Base-by-base conservation (phyloP, 2,329 filamentous ascomycete species). In the Penicillium decumbens region DNA sequence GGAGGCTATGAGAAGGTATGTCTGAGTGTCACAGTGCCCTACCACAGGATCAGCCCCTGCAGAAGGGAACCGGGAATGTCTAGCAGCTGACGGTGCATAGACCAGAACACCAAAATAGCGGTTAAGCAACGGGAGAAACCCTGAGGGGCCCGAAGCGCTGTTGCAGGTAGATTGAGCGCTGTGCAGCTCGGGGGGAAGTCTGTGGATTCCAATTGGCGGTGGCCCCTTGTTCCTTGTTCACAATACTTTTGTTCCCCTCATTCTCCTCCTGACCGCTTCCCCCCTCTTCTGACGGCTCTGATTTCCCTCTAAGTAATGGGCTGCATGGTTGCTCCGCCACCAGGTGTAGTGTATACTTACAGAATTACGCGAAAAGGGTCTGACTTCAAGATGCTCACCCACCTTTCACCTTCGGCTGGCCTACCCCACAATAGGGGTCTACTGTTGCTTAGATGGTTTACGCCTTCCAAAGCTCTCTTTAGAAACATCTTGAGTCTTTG, bases 41-140 rank as follows among this genome's bases (percentile, higher is more conserved):
- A 25, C 15, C 20, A 23, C 51, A 54, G 54, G 56, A 57, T 57
- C 49, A 43, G 46, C 58, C 56, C 56, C 58, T 59, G 56, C 54
- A 54, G 41, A 30, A 39, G 38, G 29, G 33, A 25, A 42, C 39
- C 43, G n/a, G 45, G 24, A 40, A 24, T 40, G 12, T 9, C n/a
- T n/a, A 12, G 32, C 27, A 28, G 27, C 6, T 9, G 27, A 28
- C 27, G 10, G 37, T 37, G 8, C 15, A 32, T 40, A 35, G 41
- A 44, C 33, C 33, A 37, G 18, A 37, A 37, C 32, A 8, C 33
- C 18, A 20, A 37, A 37, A 37, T 37, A 37, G 33, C 15, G 33
- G 9, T 37, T 37, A 37, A 37, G 33, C 33, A 37, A 37, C 33
- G 33, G 33, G 33, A 37, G 15, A 37, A 10, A 20, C 15, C 6